Conservation (phyloP, 805 yeast genomes). For the baker's yeast (Saccharomyces cerevisiae) region DNA sequence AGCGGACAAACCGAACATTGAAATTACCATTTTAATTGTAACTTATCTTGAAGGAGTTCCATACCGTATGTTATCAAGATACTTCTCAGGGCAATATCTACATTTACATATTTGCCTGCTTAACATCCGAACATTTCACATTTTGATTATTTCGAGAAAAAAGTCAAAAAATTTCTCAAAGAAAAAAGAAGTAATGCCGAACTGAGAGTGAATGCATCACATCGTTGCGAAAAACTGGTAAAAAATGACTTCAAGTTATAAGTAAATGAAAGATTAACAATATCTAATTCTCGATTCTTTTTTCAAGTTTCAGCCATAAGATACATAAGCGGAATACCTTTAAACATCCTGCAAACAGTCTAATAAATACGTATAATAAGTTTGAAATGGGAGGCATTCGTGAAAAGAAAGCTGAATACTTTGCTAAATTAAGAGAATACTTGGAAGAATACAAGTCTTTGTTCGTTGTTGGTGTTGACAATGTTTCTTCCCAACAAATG, state of each 20-base stretch:
- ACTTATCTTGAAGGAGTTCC: too few species aligned
- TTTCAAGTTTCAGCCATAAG: background rate
- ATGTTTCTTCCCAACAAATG: slow-evolving; percentile 99
- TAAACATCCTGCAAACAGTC: slow-evolving; percentile 62
- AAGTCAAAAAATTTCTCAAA: too few species aligned
- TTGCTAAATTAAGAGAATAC: slow-evolving; percentile 87
- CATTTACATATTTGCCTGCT: background rate
- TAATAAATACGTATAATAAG: slow-evolving; percentile 44
- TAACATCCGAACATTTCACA: background rate
- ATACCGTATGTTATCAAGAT: too few species aligned
- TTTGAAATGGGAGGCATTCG: slow-evolving; percentile 99
- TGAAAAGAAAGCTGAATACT: slow-evolving; percentile 94
- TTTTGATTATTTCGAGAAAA: too few species aligned
- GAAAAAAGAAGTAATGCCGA: too few species aligned
- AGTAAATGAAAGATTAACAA: background rate
- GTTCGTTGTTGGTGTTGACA: slow-evolving; percentile 99
- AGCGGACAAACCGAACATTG: too few species aligned
- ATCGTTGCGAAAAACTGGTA: background rate
- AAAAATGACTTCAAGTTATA: background rate
- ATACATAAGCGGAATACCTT: slow-evolving; percentile 39
- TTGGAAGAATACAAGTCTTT: slow-evolving; percentile 95
- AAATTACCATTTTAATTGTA: too few species aligned
- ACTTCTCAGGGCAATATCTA: too few species aligned
- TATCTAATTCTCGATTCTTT: background rate
- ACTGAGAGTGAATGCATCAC: background rate